Base-by-base conservation (phyloP, 2,329 filamentous ascomycete species). In the Diaporthe nobilis region DNA sequence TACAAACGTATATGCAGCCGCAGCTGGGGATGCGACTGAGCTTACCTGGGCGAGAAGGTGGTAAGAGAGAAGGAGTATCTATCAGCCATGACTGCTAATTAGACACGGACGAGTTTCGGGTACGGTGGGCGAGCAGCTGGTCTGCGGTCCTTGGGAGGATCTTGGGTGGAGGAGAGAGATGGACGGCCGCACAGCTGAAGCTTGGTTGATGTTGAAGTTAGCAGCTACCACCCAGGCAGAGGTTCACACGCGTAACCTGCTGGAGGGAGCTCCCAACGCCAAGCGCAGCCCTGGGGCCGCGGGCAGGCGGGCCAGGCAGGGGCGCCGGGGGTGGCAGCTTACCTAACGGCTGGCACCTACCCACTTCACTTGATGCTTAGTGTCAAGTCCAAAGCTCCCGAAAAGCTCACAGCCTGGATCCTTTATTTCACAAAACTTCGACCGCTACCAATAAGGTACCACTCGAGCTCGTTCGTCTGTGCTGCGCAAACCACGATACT, bases 11-110 rank as follows among this genome's bases (percentile, higher is more conserved):
- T 77, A 79, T 63, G 44, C 65, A 22, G 55, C 49, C 71, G 65
- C 39, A 77, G 65, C 55, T 65, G 47, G 22, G 39, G 25, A 51
- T 63, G 70, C 73, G 57, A 42, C 80, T 80, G 79, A 83, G 83
- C 92, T 87, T 92, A 97, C 97, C 96, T 99, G 85, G 97, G 97
- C 83, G 97, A 98, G 93, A 99, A 99, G 79, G 97, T 99, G 79
- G 97, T 99, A 85, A 99, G 91, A 77, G 97, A 99, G 92, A 99
- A 99, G 74, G 96, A 98, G 88, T 99, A 99, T 89, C 97, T 92
- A 87, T 99, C 97, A 83, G 97, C 96, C 96, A 99, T 99, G 84
- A 76, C 77, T 77, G 72, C 78, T 83, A 81, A 77, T 72, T 25
- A 22, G 72, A 51, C 51, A 73, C 71, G 28, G 47, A 20, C 25